Conservation (phyloP, 345 rosid species). For the Gossypium raimondii region DNA sequence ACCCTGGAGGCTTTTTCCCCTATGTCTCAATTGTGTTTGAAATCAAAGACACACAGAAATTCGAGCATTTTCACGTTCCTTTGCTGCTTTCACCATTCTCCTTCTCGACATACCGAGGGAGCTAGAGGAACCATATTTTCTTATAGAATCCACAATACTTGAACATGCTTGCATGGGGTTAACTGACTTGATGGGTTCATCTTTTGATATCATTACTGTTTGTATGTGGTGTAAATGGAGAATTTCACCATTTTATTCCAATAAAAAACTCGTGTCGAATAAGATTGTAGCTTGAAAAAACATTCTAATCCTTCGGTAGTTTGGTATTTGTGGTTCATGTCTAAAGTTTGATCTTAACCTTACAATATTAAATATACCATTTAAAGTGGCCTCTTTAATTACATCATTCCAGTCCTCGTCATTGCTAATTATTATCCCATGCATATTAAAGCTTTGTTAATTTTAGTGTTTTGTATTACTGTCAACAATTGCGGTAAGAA, state of each 20-base stretch:
- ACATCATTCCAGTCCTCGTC: not conserved
- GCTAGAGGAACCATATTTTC: slow-evolving; percentile 31
- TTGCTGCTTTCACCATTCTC: slow-evolving; percentile 86
- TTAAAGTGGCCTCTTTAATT: not conserved
- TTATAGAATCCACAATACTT: not conserved
- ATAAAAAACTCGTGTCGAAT: not conserved
- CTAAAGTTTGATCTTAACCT: not conserved
- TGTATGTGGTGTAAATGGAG: not conserved
- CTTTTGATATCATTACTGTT: not conserved
- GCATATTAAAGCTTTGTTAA: no score
- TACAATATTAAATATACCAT: not conserved
- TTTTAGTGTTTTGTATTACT: no score
- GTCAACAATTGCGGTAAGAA: no score
- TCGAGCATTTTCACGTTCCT: slow-evolving; percentile 90
- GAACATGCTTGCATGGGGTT: not conserved
- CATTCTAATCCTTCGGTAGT: not conserved
- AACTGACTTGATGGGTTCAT: not conserved
- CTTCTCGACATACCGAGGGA: slow-evolving; percentile 79
- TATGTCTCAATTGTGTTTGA: slow-evolving; percentile 70
- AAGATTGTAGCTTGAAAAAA: not conserved
- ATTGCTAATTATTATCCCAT: not conserved
- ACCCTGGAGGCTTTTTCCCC: slow-evolving; percentile 77
- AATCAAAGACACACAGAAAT: slow-evolving; percentile 60
- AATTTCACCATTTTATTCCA: not conserved
- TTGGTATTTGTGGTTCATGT: not conserved